A percentile compares a stretch with the other conserved stretches of the same genome.
Conservation (phyloP, 345 rosid species). For the Populus simonii region DNA sequence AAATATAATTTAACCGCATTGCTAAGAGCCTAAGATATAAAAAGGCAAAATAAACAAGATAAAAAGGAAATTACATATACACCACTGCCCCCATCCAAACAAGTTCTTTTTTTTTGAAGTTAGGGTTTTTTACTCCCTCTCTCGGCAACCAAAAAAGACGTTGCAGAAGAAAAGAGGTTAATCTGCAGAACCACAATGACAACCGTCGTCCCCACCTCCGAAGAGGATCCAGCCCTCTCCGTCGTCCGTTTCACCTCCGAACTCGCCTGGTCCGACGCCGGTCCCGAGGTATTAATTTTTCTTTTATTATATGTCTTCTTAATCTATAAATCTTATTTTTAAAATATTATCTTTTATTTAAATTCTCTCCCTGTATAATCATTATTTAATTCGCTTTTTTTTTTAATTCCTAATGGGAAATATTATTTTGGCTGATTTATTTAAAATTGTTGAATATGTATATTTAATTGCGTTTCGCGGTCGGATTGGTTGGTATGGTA, state of each 20-base stretch:
- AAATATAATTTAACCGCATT: too few species aligned
- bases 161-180: not conserved
- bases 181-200: conserved; percentile 39
- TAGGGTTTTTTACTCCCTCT: conserved; percentile 30
- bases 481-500: conserved; percentile 15
- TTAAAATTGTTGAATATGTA: not conserved
- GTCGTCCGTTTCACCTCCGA: conserved; percentile 92
- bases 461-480: not conserved
- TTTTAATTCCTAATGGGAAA: not conserved
- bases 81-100: not conserved
- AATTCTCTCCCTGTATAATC: not conserved
- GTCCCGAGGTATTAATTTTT: conserved; percentile 62
- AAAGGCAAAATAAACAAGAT: not conserved
- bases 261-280: conserved; percentile 96
- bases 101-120: not conserved
- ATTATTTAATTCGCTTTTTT: not conserved
- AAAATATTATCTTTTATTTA: not conserved
- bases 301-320: not conserved
- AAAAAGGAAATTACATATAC: not conserved
- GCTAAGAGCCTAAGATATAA: too few species aligned
- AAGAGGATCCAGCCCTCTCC: conserved; percentile 83
- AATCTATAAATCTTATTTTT: not conserved
- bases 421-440: not conserved
- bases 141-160: not conserved
- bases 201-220: conserved; percentile 88